Evolutionary conservation across 31 red algal species (phyloP).

Genomic region (Bonnemaisonia californica): DNA sequence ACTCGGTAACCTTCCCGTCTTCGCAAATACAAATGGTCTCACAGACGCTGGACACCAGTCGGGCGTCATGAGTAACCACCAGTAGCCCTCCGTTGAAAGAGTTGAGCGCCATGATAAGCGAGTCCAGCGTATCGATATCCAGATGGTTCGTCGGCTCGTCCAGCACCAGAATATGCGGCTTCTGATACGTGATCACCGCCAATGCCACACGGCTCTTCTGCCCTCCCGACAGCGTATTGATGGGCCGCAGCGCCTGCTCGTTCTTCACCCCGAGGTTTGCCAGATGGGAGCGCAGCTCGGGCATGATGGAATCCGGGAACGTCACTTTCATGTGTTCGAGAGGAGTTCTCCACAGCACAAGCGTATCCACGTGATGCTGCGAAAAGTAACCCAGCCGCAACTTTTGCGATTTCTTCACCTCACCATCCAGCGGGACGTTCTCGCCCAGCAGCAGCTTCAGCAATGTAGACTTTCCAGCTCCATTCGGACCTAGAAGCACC

Average conservation of each 20-base stretch:
- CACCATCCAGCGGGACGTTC: slow-evolving; percentile 71
- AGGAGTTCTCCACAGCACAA: slow-evolving; percentile 86
- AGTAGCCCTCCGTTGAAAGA: slow-evolving; percentile 90
- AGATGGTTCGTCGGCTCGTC: slow-evolving; percentile 89
- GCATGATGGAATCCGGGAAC: slow-evolving; percentile 78
- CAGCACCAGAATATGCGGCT: slow-evolving; percentile 85
- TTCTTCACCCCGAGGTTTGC: slow-evolving; percentile 76
- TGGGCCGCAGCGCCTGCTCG: slow-evolving; percentile 85
- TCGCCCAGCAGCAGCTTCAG: slow-evolving; percentile 91
- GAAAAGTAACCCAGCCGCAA: slow-evolving; percentile 89
- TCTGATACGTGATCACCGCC: slow-evolving; percentile 83
- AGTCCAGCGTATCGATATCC: slow-evolving; percentile 90
- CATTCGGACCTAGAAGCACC: slow-evolving; percentile 84
- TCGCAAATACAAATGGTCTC: slow-evolving; percentile 88
- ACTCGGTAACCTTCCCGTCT: slow-evolving; percentile 59
- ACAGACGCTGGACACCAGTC: slow-evolving; percentile 79
- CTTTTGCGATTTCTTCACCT: slow-evolving; percentile 76
- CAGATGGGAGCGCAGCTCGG: slow-evolving; percentile 80
- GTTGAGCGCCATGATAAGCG: slow-evolving; percentile 87
- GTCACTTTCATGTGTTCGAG: slow-evolving; percentile 89
- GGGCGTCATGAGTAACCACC: slow-evolving; percentile 89
- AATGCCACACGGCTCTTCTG: slow-evolving; percentile 91
- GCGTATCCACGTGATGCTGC: slow-evolving; percentile 95
- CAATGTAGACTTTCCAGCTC: slow-evolving; percentile 88
- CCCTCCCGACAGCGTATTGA: slow-evolving; percentile 94